These are phyloP conservation scores for Aristolochia contorta DNA, from an alignment of 164 flowering plant genomes.

Conservation along the genomic window DNA sequence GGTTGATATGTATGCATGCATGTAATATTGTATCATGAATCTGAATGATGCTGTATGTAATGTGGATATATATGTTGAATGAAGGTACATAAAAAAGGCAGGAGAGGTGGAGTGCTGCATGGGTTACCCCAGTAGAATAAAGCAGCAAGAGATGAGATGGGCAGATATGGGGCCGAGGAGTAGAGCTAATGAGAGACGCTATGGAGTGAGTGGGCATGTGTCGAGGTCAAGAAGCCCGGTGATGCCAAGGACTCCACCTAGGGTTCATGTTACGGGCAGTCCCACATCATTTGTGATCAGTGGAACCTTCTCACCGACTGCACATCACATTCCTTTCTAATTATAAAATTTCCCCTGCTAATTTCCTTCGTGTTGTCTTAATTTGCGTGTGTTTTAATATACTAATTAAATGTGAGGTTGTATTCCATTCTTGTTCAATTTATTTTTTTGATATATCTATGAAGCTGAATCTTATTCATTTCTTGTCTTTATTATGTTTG, in stretches of 20 bases:
- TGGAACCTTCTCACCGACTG: background rate
- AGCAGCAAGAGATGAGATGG: conserved; percentile 52
- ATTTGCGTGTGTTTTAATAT: too few relatives aligned
- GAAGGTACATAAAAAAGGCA: conserved; percentile 56
- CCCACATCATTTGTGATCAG: conserved; percentile 5
- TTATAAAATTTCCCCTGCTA: too few relatives aligned
- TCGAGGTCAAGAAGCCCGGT: conserved; percentile 4
- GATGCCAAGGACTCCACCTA: conserved; percentile 2
- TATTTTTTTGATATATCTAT: too few relatives aligned
- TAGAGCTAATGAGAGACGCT: conserved; percentile 13
- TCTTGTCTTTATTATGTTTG: too few relatives aligned
- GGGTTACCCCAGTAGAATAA: conserved; percentile 32
- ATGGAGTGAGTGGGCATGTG: conserved; percentile 14
- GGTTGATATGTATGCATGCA: too few relatives aligned
- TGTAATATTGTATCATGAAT: too few relatives aligned
- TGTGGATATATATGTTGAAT: background rate
- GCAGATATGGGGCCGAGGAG: conserved; percentile 61
- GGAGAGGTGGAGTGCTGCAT: conserved; percentile 39
- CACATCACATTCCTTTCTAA: background rate
- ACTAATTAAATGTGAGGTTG: too few relatives aligned
- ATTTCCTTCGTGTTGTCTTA: too few relatives aligned
- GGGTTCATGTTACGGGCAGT: conserved; percentile 2
- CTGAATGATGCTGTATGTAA: too few relatives aligned
- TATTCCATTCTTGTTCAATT: too few relatives aligned
- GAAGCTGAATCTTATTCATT: too few relatives aligned